phyloP scores from a whole-genome alignment of 1,284 basidiomycete genomes.

The Heliocybe sulcata region DNA sequence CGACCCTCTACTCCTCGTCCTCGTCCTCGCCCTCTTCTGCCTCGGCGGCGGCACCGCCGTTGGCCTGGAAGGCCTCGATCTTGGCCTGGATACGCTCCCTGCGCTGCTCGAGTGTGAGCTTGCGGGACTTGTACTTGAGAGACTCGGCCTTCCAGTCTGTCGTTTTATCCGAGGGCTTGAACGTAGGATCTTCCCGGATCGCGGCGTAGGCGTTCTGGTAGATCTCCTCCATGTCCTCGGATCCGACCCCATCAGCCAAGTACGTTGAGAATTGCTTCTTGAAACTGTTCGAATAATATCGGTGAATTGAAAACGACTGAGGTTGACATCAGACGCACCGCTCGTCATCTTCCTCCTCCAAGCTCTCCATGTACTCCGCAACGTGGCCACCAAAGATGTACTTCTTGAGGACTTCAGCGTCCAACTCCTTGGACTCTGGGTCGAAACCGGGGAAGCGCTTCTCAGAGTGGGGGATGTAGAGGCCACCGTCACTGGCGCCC shows the following conservation, averaged over 20 bases:
- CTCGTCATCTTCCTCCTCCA: constrained; percentile 99
- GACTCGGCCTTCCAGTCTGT: constrained; percentile 91
- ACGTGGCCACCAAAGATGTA: constrained; percentile 99
- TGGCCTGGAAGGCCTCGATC: constrained; percentile 80
- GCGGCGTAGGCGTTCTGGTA: constrained; percentile 87
- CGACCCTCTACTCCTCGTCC: constrained; percentile 34
- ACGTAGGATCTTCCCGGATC: constrained; percentile 92
- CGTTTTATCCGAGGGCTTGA: constrained; percentile 89
- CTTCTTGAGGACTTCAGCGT: constrained; percentile 92
- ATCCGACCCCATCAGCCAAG: constrained; percentile 92
- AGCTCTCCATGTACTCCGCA: constrained; percentile 98
- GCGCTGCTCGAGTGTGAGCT: constrained; percentile 78
- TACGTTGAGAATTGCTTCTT: constrained; percentile 98
- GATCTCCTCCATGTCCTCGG: constrained; percentile 97
- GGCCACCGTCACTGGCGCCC: constrained; percentile 97
- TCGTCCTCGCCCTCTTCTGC: no score
- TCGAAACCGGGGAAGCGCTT: constrained; percentile 99
- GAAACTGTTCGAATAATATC: constrained; percentile 49
- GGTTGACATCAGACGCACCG: constrained; percentile 37
- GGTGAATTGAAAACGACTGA: no score
- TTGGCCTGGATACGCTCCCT: constrained; percentile 72
- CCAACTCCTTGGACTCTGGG: constrained; percentile 89
- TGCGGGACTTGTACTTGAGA: constrained; percentile 65
- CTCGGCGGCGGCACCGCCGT: constrained; percentile 36
- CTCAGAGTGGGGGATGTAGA: constrained; percentile 97